Percentiles rank a stretch among this genome's conserved stretches.
Conservation (phyloP, 192 early-diverging fungal genomes). For the Coemansia reversa region DNA sequence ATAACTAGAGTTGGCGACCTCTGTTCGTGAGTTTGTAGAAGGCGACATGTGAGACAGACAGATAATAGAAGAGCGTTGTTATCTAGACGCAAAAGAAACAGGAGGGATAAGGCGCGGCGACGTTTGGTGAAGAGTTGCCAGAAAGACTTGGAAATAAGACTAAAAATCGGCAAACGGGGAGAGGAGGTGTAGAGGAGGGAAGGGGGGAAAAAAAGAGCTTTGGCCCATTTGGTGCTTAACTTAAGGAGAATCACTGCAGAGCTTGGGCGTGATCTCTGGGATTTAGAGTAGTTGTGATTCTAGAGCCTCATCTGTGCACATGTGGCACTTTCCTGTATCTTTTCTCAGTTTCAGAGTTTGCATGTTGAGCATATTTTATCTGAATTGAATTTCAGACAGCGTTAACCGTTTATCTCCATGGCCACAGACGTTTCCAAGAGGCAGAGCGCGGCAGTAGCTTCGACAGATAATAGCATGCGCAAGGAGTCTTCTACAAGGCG, state of each 20-base stretch:
- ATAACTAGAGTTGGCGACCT: slow-evolving; percentile 30
- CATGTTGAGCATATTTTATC: background rate
- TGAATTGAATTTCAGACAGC: background rate
- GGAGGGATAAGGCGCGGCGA: background rate
- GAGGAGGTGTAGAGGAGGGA: background rate
- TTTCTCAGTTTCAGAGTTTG: background rate
- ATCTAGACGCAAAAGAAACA: background rate
- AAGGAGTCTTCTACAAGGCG: background rate
- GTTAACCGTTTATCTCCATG: background rate
- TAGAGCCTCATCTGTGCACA: too few relatives aligned
- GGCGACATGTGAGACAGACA: slow-evolving; percentile 28
- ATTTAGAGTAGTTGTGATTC: too few relatives aligned
- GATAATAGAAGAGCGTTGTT: background rate
- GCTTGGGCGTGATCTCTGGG: too few relatives aligned
- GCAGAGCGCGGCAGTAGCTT: background rate
- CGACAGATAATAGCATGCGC: background rate
- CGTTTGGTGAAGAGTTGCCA: background rate
- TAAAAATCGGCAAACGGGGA: background rate
- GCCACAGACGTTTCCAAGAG: background rate
- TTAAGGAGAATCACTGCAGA: background rate
- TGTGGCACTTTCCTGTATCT: background rate
- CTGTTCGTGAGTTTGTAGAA: slow-evolving; percentile 29
- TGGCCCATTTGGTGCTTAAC: background rate
- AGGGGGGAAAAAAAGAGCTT: slow-evolving; percentile 4
- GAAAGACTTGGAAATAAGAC: slow-evolving; percentile 7